Base-by-base conservation (phyloP, 768 basidiomycete species). In the Psilocybe cubensis region DNA sequence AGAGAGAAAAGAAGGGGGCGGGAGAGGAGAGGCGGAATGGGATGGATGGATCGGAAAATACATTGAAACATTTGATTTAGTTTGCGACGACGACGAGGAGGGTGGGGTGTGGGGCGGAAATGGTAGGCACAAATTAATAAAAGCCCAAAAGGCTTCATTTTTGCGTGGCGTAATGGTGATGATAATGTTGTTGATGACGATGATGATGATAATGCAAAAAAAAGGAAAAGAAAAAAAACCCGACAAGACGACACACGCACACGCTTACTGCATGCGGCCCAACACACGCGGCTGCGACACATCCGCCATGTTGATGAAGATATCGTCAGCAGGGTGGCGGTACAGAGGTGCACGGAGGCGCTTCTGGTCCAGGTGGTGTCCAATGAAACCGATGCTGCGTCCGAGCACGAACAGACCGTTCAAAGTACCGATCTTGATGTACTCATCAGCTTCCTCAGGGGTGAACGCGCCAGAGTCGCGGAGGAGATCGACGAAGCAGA, bases 381-480 rank as follows among this genome's bases (percentile, higher is more conserved):
- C 94, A 67, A 96, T 94, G 85, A 98, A 97, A 63, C 96, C 96
- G 72, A 97, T 97, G 73, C 91, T 94, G 63, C 96, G 92, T 45
- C 96, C 96, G 53, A 98, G 88, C 44, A 99, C 96, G 77, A 98
- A 98, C 57, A 99, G 82, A 56, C 96, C 96, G 70, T 98, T 98
- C 56, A 99, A 84, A 3, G 92, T 91, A 52, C 94, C 94, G 61
- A 95, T 95, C 84, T 92, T 95, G 80, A 94, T 94, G 81, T 98
- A 98, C 75, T 98, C 96, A 54, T 95, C 90, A 5, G 95, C 96
- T 75, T 98, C 96, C 57, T 98, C 96, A 10, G 89, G 82, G 1
- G 91, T 93, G 84, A 99, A 98, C 7, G 96, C 96, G 56, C 96
- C 96, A 53, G 84, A 87, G 72, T 95, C 93, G 35, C 90, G 86